Base-by-base conservation (phyloP, 2,329 filamentous ascomycete species). In the Monilinia vaccinii-corymbosi region DNA sequence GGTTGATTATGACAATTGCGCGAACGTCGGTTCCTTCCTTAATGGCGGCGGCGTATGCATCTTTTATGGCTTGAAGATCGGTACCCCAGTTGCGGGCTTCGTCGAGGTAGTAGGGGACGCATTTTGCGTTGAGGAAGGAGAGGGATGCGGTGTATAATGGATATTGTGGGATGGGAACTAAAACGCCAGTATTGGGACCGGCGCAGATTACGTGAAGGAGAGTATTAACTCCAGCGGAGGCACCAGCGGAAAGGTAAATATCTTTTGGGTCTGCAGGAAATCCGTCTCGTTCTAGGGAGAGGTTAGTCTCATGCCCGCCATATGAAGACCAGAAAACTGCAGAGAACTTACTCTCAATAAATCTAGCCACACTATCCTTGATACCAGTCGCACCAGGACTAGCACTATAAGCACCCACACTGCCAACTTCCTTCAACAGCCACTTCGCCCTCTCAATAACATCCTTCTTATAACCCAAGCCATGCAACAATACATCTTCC, bases 111-210 rank as follows among this genome's bases (percentile, higher is more conserved):
- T 99, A 99, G 42, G 94, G 93, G 32, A 99, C 94, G 71, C 87
- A 89, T 60, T 82, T 84, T 57, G 93, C 90, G 74, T 97, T 83
- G 62, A 97, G 82, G 50, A 99, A 77, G 56, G 91, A 80, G 64
- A 99, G 83, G 0, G 92, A 94, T 31, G 94, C 94, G 10, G 93
- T 97, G 78, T 99, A 99, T 52, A 99, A 86, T 28, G 94, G 94
- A 75, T 99, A 99, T 76, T 99, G 94, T 8, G 94, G 94, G 68
- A 99, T 97, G 28, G 93, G 94, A 23, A 97, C 87, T 63, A 99
- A 85, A 60, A 99, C 83, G 62, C 94, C 94, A 6, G 88, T 88
- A 62, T 88, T 80, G 55, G 86, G 83, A 57, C 80, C 79, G 56
- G 89, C 83, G 77, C 91, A 95, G 73, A 99, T 90, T 72, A 96